Base-by-base conservation (phyloP, 495 filamentous ascomycete genomes). In the Aspergillus ellipticus region DNA sequence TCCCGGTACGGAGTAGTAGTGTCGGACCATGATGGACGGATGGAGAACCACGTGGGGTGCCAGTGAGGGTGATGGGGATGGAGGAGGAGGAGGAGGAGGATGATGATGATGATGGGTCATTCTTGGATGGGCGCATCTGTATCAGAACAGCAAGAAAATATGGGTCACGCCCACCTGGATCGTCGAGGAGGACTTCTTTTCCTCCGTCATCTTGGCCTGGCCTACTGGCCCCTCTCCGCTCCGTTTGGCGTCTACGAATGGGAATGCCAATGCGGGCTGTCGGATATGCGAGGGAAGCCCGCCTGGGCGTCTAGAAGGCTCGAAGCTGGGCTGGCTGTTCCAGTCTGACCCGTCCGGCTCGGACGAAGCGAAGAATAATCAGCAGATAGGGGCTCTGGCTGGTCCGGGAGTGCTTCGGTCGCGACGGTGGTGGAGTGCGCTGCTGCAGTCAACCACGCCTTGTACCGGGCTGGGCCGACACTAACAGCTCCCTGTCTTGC, bases 81-180 rank as follows among this genome's bases (percentile, higher is more conserved):
- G 15, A 24, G 20, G n/a, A n/a, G n/a, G n/a, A n/a, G n/a, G n/a
- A n/a, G n/a, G n/a, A n/a, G n/a, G n/a, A 45, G 19, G 19, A 13
- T 16, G 45, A 29, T 16, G 13, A 48, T 26, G 15, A 16, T 29
- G 45, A 48, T n/a, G n/a, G 13, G 35, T 15, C 11, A 39, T 15
- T 28, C 24, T 7, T 28, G 24, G 24, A n/a, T 7, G 24, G 24
- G 24, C 24, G 24, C 24, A 28, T 28, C 24, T 28, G 24, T 28
- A 3, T 3, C 24, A 39, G n/a, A n/a, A 39, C 35, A n/a, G 35
- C 9, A 39, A n/a, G 35, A n/a, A 39, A 39, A 16, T 48, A 48
- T 48, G 45, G 24, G 45, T 26, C 45, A 4, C 16, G 22, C 45
- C 45, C 45, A 48, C 45, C 45, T 48, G 45, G 45, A 48, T 48